Evolutionary conservation across 2,329 filamentous ascomycete species (phyloP).

Genomic region (Fusarium humuli): DNA sequence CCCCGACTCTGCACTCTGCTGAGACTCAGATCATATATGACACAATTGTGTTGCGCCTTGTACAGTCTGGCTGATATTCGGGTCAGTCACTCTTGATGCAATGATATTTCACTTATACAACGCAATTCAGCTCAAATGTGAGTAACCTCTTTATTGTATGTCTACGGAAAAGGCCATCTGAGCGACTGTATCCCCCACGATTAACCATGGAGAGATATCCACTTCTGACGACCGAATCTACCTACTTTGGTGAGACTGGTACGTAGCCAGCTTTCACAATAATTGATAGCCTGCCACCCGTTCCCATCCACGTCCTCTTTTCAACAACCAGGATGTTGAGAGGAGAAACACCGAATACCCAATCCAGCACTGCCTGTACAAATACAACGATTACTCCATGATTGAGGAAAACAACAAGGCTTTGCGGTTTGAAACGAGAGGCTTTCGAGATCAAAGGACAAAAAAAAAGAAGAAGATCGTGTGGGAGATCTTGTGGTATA

Average conservation of each 20-base stretch:
- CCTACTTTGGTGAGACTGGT: not conserved
- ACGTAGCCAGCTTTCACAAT: not conserved
- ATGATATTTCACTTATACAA: not conserved
- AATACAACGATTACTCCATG: conserved; percentile 32
- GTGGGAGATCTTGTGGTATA: conserved; percentile 18
- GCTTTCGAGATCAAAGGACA: not conserved
- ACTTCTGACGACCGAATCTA: conserved; percentile 11
- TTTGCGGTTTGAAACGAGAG: conserved; percentile 20
- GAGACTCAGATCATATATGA: not conserved
- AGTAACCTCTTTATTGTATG: conserved; percentile 8
- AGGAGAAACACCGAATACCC: conserved; percentile 15
- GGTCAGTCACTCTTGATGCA: not conserved
- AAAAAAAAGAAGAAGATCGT: conserved; percentile 22
- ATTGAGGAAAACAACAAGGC: conserved; percentile 9
- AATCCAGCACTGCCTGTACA: conserved; percentile 17
- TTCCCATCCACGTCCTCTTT: conserved; percentile 1
- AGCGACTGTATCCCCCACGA: conserved; percentile 3
- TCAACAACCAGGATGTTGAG: conserved; percentile 13
- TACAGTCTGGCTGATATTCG: not conserved
- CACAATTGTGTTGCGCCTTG: not conserved
- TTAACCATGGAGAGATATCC: not conserved
- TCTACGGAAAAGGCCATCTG: conserved; percentile 20
- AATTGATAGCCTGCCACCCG: not conserved
- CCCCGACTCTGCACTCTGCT: no score
- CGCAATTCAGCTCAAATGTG: not conserved